These are phyloP conservation scores for Adenanthera pavonina DNA, from an alignment of 306 rosid genomes.

Conservation along the genomic window DNA sequence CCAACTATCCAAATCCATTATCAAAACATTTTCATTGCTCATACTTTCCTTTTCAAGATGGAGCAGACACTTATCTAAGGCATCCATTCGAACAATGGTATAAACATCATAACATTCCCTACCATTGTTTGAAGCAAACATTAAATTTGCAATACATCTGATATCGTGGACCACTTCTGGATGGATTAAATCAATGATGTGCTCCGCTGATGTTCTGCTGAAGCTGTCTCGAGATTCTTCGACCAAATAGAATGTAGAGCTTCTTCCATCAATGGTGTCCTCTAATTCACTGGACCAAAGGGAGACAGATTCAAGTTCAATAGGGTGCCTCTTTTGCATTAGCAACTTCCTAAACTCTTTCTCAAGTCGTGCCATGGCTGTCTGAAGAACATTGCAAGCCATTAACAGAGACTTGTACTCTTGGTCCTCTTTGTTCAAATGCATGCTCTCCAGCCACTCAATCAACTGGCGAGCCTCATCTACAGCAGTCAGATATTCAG, in stretches of 20 bases:
- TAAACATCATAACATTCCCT: constrained; percentile 82
- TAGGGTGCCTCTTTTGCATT: constrained; percentile 70
- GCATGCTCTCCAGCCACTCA: constrained; percentile 58
- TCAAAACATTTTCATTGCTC: constrained; percentile 86
- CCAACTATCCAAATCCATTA: constrained; percentile 73
- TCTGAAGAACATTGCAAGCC: constrained; percentile 83
- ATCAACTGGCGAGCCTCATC: constrained; percentile 65
- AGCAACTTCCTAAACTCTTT: constrained; percentile 81
- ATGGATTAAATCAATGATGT: constrained; percentile 67
- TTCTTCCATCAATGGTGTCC: constrained; percentile 55
- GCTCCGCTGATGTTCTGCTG: constrained; percentile 68
- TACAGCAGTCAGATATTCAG: constrained; percentile 67
- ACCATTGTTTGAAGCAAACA: constrained; percentile 74
- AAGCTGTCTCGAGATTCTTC: constrained; percentile 76
- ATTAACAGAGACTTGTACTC: constrained; percentile 52
- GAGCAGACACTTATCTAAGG: constrained; percentile 79
- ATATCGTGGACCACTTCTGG: constrained; percentile 71
- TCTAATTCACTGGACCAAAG: constrained; percentile 71
- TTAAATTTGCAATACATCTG: constrained; percentile 65
- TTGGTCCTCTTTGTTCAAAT: constrained; percentile 43
- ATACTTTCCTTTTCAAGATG: constrained; percentile 82
- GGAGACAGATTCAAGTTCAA: constrained; percentile 76
- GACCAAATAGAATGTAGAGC: constrained; percentile 72
- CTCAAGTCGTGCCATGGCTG: constrained; percentile 84
- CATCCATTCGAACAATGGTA: constrained; percentile 67